Percentiles rank a stretch among this genome's conserved stretches.
Conservation (phyloP, 164 flowering plant genomes). For the Tetrastigma voinierianum region DNA sequence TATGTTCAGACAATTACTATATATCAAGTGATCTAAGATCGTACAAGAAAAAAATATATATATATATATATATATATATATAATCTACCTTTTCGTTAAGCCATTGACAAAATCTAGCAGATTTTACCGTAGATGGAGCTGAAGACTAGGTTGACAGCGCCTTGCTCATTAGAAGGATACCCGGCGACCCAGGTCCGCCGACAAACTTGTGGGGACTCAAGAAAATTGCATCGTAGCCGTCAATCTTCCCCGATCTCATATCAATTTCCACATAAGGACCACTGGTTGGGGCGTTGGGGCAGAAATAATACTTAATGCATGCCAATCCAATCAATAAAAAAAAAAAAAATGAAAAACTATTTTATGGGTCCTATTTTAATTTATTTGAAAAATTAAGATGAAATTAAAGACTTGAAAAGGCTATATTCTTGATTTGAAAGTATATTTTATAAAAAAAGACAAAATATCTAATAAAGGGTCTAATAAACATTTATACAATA, state of each 20-base stretch:
- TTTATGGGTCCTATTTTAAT: too few relatives aligned
- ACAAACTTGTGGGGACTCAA: slow-evolving; percentile 79
- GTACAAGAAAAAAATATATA: too few relatives aligned
- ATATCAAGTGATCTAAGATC: too few relatives aligned
- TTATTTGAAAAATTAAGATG: too few relatives aligned
- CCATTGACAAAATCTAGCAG: slow-evolving; percentile 68
- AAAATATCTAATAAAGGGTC: too few relatives aligned
- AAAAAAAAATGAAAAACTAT: too few relatives aligned
- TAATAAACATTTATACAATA: too few relatives aligned
- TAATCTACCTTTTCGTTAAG: slow-evolving; percentile 43
- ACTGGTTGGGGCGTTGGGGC: background rate
- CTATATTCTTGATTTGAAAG: too few relatives aligned
- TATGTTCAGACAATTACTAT: too few relatives aligned
- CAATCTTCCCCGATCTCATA: slow-evolving; percentile 66
- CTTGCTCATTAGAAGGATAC: slow-evolving; percentile 61
- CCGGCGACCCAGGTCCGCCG: slow-evolving; percentile 82
- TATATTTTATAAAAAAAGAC: too few relatives aligned
- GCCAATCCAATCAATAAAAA: background rate
- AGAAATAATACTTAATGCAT: background rate
- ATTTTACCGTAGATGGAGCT: slow-evolving; percentile 83
- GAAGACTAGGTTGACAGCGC: slow-evolving; percentile 39
- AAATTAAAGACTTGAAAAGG: too few relatives aligned
- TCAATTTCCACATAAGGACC: slow-evolving; percentile 49
- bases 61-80: too few relatives aligned
- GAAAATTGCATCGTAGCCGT: slow-evolving; percentile 79